phyloP scores from a whole-genome alignment of 108 stramenopile species.

The Pelagomonas calceolata region DNA sequence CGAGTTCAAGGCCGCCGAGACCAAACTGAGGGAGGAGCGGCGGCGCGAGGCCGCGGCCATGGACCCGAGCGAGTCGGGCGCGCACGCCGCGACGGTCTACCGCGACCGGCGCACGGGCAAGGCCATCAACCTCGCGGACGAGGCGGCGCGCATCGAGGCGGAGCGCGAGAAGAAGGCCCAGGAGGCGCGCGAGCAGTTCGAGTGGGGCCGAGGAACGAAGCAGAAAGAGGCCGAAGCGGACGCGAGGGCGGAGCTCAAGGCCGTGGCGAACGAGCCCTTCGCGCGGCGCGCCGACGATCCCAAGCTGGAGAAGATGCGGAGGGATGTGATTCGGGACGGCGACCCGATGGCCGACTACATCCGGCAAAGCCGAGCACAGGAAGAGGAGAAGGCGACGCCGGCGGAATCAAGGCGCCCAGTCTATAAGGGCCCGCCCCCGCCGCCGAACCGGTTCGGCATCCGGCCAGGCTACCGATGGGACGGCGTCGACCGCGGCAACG shows the following conservation, averaged over 20 bases:
- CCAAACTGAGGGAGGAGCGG: constrained; percentile 28
- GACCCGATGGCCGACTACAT: constrained; percentile 88
- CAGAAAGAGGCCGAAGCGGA: constrained; percentile 59
- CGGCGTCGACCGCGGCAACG: constrained; percentile 88
- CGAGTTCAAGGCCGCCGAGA: constrained; percentile 56
- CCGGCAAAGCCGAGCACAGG: constrained; percentile 25
- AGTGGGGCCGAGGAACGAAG: constrained; percentile 40
- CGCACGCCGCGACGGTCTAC: constrained; percentile 67
- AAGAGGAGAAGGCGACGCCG: neutral
- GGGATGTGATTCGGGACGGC: constrained; percentile 61
- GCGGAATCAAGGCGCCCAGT: constrained; percentile 40
- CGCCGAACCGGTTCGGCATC: constrained; percentile 82
- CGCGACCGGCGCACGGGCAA: constrained; percentile 39
- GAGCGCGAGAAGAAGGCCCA: constrained; percentile 36
- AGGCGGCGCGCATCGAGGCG: constrained; percentile 33
- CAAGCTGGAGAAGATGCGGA: constrained; percentile 48
- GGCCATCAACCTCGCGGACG: constrained; percentile 41
- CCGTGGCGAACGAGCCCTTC: constrained; percentile 51
- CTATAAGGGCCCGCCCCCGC: constrained; percentile 87
- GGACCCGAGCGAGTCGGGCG: constrained; percentile 25
- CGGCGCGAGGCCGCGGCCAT: constrained; percentile 1
- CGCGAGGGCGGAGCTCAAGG: constrained; percentile 33
- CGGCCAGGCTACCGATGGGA: constrained; percentile 97
- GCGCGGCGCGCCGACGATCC: constrained; percentile 63
- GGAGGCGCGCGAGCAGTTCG: constrained; percentile 42